Evolutionary conservation across 768 basidiomycete species (phyloP).

Genomic region (Lactarius evosmus): DNA sequence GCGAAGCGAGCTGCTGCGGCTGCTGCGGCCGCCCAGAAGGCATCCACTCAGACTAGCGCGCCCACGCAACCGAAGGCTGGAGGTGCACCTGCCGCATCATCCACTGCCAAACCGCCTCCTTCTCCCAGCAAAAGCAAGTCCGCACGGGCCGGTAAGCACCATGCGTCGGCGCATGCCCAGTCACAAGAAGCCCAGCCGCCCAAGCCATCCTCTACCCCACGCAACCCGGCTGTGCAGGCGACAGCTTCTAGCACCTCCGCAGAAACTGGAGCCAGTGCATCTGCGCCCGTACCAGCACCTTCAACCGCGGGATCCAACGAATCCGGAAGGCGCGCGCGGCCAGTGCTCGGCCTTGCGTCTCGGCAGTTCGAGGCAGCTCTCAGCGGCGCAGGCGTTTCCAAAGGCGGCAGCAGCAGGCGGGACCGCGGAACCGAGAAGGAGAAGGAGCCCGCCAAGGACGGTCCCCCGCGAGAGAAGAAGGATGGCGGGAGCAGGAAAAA

Average conservation of each 20-base stretch:
- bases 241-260: slow-evolving; percentile 15
- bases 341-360: slow-evolving; percentile 59
- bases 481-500: slow-evolving; percentile 18
- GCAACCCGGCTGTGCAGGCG: not conserved
- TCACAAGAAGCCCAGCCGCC: slow-evolving; percentile 8
- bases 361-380: slow-evolving; percentile 74
- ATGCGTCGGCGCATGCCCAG: slow-evolving; percentile 5
- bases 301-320: slow-evolving; percentile 38
- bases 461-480: slow-evolving; percentile 17
- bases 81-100: not conserved
- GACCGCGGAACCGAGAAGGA: slow-evolving; percentile 31
- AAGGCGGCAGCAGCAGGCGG: slow-evolving; percentile 33
- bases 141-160: slow-evolving; percentile 18
- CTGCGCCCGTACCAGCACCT: slow-evolving; percentile 19
- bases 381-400: slow-evolving; percentile 57
- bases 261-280: not conserved
- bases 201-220: slow-evolving; percentile 1
- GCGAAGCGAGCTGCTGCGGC: slow-evolving; percentile 35
- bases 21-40: slow-evolving; percentile 18
- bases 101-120: slow-evolving; percentile 3
- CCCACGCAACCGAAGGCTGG: slow-evolving; percentile 12
- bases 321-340: slow-evolving; percentile 37
- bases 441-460: slow-evolving; percentile 28
- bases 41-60: slow-evolving; percentile 11
- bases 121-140: slow-evolving; percentile 19